Evolutionary conservation across 768 basidiomycete species (phyloP), one percentile per base, ranked within the genome.

Genomic region (Phlebiopsis flavidoalba): DNA sequence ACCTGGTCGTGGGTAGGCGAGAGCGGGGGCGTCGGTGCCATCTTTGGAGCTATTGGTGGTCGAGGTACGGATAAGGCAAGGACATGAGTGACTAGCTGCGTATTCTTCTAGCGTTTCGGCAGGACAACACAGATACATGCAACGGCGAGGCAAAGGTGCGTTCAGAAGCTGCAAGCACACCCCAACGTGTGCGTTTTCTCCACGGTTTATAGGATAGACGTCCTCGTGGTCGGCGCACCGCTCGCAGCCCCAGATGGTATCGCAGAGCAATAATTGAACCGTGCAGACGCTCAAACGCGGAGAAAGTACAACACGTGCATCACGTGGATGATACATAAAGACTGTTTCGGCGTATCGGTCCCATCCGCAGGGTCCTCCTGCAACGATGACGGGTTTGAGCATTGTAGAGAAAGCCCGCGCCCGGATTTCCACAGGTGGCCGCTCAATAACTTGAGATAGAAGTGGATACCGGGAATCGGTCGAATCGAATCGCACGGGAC

Each of bases 1-100:
- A 86, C 88, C 80, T 91, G 89, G 75, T 90, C 86, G 68, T 82
- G 84, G 19, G 86, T 83, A 17, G 89, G 89, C 58, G 77, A 72
- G 59, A 88, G 75, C 57, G 85, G 76, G 40, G 75, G 78, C 31
- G 73, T 67, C 67, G 74, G 76, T 40, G 75, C 77, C 36, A 73
- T 67, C 67, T 73, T 60, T n/a, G 70, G 58, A 63, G 71, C 68
- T 49, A 65, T 48, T 59, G 77, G 73, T 53, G 74, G 75, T 52
- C 65, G 66, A 62, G 66, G 65, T 67, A 74, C 67, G 74, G 71
- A 56, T 64, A 66, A 36, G 71, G 72, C 64, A 70, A 66, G 59
- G 64, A 68, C 69, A 74, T 73, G 58, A 59, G 36, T 47, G 54
- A 35, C 50, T 57, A 33, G 50, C 45, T 22, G 51, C 17, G 55